phyloP scores from a whole-genome alignment of 2,329 filamentous ascomycete genomes.

The Raffaelea ambrosiae region DNA sequence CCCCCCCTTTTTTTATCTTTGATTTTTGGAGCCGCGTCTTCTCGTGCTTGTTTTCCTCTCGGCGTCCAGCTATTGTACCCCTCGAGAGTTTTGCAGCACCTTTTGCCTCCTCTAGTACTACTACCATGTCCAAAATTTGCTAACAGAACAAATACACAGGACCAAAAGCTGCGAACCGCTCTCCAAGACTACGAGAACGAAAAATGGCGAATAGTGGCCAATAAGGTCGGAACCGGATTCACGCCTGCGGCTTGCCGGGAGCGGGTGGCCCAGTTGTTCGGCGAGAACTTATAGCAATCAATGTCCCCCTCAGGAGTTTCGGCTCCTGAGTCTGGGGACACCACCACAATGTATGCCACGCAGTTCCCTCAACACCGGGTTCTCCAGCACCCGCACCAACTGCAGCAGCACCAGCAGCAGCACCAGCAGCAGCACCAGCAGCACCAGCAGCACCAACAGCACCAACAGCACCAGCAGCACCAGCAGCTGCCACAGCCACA shows the following conservation, averaged over 20 bases:
- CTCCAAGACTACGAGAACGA: slow-evolving; percentile 83
- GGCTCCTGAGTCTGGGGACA: slow-evolving; percentile 38
- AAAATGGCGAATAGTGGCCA: slow-evolving; percentile 85
- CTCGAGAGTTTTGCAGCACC: neutral
- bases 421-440: slow-evolving; percentile 3
- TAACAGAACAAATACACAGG: too few relatives aligned
- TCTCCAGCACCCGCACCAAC: slow-evolving; percentile 2
- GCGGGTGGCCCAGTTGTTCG: slow-evolving; percentile 57
- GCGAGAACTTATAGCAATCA: slow-evolving; percentile 46
- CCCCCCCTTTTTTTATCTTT: neutral
- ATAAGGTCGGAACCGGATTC: slow-evolving; percentile 85
- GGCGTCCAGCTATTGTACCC: too few relatives aligned
- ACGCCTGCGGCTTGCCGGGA: slow-evolving; percentile 82
- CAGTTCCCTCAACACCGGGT: slow-evolving; percentile 1
- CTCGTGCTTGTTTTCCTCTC: neutral
- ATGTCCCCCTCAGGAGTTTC: slow-evolving; percentile 41
- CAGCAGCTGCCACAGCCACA: neutral
- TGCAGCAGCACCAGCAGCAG: neutral
- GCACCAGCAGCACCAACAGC: slow-evolving; percentile 5
- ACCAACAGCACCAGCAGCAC: neutral
- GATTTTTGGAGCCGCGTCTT: slow-evolving; percentile 8
- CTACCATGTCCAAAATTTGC: neutral
- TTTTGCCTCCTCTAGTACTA: neutral
- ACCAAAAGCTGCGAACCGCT: slow-evolving; percentile 66
- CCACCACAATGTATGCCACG: slow-evolving; percentile 25